Evolutionary conservation across 768 basidiomycete species (phyloP).

Genomic region (Steccherinum ochraceum): DNA sequence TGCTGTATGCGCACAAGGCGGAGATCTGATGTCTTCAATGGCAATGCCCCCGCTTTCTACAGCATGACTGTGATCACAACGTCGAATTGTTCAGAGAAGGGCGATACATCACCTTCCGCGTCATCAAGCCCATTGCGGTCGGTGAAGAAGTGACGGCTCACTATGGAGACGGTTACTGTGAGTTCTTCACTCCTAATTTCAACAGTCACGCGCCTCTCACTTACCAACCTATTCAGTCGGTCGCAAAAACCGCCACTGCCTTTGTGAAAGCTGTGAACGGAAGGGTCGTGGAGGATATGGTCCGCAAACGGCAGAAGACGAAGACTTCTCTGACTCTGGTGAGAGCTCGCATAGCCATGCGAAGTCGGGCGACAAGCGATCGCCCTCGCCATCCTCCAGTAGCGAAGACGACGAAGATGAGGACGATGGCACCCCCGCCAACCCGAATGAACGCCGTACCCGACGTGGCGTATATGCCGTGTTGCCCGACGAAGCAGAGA

Average conservation of each 20-base stretch:
- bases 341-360: conserved; percentile 33
- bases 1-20: conserved; percentile 3
- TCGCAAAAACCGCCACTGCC: conserved; percentile 64
- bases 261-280: conserved; percentile 85
- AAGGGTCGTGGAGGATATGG: conserved; percentile 68
- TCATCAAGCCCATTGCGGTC: conserved; percentile 66
- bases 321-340: conserved; percentile 34
- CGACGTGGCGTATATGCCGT: conserved; percentile 79
- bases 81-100: conserved; percentile 86
- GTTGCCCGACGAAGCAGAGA: conserved; percentile 44
- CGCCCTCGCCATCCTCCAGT: conserved; percentile 9
- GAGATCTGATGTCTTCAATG: conserved; percentile 11
- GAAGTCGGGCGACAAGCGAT: conserved; percentile 35
- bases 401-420: conserved; percentile 18
- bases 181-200: conserved; percentile 27
- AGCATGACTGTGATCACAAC: conserved; percentile 91
- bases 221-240: conserved; percentile 41
- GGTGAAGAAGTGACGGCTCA: conserved; percentile 89
- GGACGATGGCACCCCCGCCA: conserved; percentile 35
- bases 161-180: conserved; percentile 89
- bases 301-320: conserved; percentile 40
- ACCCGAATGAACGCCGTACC: conserved; percentile 75
- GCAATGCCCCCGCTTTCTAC: conserved; percentile 13
- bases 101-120: conserved; percentile 83
- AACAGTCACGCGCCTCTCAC: conserved; percentile 6